Conservation (phyloP, 208 protist genomes). For the Novymonas esmeraldas region DNA sequence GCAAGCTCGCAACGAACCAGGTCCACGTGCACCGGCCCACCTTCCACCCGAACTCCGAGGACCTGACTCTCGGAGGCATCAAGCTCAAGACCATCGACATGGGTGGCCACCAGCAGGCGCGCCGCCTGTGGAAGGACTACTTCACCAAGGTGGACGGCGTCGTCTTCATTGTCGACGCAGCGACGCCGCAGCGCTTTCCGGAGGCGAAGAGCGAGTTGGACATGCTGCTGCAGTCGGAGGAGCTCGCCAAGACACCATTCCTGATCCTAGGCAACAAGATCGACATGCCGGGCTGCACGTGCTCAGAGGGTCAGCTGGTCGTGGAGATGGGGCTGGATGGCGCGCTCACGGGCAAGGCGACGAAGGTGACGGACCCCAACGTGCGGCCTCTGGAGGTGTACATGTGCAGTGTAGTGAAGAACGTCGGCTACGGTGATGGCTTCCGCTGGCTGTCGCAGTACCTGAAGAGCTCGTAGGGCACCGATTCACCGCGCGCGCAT, state of each 20-base stretch:
- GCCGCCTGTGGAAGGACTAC: constrained; percentile 99
- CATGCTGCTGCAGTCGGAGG: constrained; percentile 94
- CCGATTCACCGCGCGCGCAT: too few relatives aligned
- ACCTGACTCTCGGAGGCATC: constrained; percentile 98
- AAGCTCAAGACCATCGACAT: constrained; percentile 99
- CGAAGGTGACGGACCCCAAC: constrained; percentile 78
- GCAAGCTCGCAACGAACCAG: constrained; percentile 92
- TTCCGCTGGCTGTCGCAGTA: constrained; percentile 97
- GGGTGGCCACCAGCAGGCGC: constrained; percentile 97
- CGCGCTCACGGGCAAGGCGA: constrained; percentile 95
- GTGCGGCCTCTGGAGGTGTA: constrained; percentile 98
- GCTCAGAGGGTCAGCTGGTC: constrained; percentile 95
- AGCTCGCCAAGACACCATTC: constrained; percentile 97
- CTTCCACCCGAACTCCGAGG: constrained; percentile 95
- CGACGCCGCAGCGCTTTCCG: constrained; percentile 94
- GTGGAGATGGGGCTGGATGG: constrained; percentile 90
- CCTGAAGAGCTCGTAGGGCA: constrained; percentile 71
- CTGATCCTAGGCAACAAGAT: constrained; percentile 99
- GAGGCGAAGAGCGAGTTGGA: constrained; percentile 97
- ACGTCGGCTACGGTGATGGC: constrained; percentile 98
- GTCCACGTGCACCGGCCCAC: constrained; percentile 90
- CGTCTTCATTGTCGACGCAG: constrained; percentile 99
- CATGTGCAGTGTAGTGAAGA: constrained; percentile 99
- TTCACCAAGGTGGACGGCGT: constrained; percentile 99
- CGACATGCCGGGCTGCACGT: constrained; percentile 93